Evolutionary conservation across 2,329 filamentous ascomycete genomes (phyloP), one percentile per base, ranked within the genome.

Genomic region (Claviceps sp.): DNA sequence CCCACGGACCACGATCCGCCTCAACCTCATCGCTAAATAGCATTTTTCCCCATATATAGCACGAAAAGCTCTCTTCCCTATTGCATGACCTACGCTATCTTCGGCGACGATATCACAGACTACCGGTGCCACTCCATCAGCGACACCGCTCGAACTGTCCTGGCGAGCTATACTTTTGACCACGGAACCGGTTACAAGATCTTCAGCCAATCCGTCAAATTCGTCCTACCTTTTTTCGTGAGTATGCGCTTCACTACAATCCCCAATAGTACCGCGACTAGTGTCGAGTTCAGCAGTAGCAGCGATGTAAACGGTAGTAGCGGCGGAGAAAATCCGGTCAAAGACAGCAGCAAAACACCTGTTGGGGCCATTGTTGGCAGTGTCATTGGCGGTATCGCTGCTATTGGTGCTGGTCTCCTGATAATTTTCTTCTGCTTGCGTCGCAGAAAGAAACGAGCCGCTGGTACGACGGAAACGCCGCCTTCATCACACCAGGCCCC

Each of bases 31-130:
- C 14, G 10, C n/a, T 43, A 42, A 50, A n/a, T 22, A 22, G n/a
- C 11, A 4, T 42, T 45, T 52, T 14, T 4, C 2, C 22, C 2
- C 22, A 30, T 8, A 19, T 30, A 40, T 58, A 75, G 72, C 55
- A 71, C 71, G 24, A 61, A 62, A 11, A 55, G 58, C 0, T 54
- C 48, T 2, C 55, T 56, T 2, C 69, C 68, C 0, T 75, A 64
- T 56, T 77, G 74, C 62, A 72, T 71, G 52, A 76, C 73, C 3
- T 62, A 73, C 30, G 65, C 65, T 1, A 74, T 73, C 57, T 59
- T 64, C 3, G 64, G 62, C 17, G 65, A 66, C 17, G 65, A 66
- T 16, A 64, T 75, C 47, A 61, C 61, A 24, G 73, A 75, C 56
- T 76, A 68, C 56, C 73, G 67, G 60, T 77, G 74, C 59, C 65